phyloP scores from a whole-genome alignment of 2,329 filamentous ascomycete genomes.

The Penicillium sp. region DNA sequence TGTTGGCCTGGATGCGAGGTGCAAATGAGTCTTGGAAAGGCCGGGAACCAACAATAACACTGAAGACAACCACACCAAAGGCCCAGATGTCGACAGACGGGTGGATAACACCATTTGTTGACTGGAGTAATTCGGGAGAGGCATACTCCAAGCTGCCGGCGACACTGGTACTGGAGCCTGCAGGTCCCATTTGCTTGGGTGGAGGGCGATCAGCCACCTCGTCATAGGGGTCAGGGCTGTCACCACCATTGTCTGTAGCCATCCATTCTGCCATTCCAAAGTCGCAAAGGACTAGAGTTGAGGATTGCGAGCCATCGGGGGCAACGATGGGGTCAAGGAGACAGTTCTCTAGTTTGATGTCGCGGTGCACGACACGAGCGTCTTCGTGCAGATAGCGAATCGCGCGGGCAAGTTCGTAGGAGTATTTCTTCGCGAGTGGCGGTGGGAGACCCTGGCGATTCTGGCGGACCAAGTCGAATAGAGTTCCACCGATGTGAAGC shows the following conservation, averaged over 20 bases:
- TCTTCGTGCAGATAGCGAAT: conserved; percentile 65
- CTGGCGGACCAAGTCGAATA: conserved; percentile 59
- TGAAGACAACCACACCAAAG: conserved; percentile 60
- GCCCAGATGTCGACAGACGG: conserved; percentile 63
- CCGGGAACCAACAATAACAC: conserved; percentile 56
- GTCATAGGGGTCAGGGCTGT: conserved; percentile 49
- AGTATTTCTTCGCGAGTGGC: conserved; percentile 55
- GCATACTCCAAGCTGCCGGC: conserved; percentile 58
- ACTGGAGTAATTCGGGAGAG: conserved; percentile 45
- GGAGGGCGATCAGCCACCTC: conserved; percentile 46
- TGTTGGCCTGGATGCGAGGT: conserved; percentile 56
- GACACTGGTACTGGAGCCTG: conserved; percentile 54
- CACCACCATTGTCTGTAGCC: conserved; percentile 51
- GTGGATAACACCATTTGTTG: conserved; percentile 39
- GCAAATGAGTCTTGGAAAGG: conserved; percentile 60
- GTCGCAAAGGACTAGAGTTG: conserved; percentile 60
- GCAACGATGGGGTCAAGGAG: conserved; percentile 54
- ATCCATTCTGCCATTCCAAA: conserved; percentile 68
- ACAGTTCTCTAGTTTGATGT: conserved; percentile 67
- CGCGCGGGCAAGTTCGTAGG: conserved; percentile 60
- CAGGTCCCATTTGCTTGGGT: conserved; percentile 50
- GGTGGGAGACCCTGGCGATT: conserved; percentile 51
- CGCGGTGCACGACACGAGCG: conserved; percentile 61
- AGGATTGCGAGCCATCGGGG: conserved; percentile 47
- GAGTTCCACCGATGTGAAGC: conserved; percentile 59